Base-by-base conservation (phyloP, 768 basidiomycete species). In the Naganishia friedmannii region DNA sequence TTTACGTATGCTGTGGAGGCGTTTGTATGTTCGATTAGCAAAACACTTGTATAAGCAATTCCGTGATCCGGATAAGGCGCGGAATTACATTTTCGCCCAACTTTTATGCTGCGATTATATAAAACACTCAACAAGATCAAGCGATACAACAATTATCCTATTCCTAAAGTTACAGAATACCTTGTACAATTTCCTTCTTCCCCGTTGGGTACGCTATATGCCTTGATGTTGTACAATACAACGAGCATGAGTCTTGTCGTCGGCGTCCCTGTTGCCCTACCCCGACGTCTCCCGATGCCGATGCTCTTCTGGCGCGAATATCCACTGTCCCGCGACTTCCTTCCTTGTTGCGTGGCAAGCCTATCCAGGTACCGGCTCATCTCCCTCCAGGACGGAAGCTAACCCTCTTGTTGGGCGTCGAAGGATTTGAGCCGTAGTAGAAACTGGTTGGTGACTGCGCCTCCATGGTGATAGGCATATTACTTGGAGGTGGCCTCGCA, bases 361-460 rank as follows among this genome's bases (percentile, higher is more conserved):
- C 34, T 34, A 12, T 5, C 3, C 34, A 17, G 15, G 42, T 2
- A 51, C 48, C 3, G 3, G 15, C 21, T 51, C 48, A 51, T 51
- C 48, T 51, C 13, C 32, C 19, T 2, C 42, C 60, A 0, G 60
- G 60, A 21, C 37, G 23, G 17, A 63, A 63, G 60, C 60, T 63
- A 2, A 63, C 60, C 23, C 39, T n/a, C 39, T 63, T 63, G 23
- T 45, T 42, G 23, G 60, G 60, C 23, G 60, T 63, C 17, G 60
- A 19, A 3, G 60, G 60, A 29, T 63, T 63, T 26, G 60, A 63
- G 60, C 60, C 39, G 39, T 63, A 63, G 26, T 63, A 63, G 42
- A 63, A 63, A 21, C 60, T 63, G 9, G 60, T 63, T 23, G 60
- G 60, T 26, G 60, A 63, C n/a, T 45, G 60, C 10, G 42, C 60